Evolutionary conservation across 2,329 filamentous ascomycete genomes (phyloP).

Genomic region (Aureobasidium mangrovei): DNA sequence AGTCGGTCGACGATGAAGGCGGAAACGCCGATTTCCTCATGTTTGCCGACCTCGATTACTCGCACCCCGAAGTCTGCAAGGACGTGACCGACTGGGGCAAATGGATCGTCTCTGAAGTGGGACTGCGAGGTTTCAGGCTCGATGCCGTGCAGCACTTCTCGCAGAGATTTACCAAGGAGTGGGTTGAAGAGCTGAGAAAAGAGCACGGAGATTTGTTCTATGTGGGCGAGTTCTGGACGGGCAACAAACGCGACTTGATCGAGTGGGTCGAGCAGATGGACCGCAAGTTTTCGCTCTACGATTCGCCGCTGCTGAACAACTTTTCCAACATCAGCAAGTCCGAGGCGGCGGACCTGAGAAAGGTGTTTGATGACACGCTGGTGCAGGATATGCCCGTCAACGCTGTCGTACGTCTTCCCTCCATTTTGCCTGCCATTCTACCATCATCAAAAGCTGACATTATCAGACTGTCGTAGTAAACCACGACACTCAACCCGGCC

Average conservation of each 20-base stretch:
- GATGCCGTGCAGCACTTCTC: constrained; percentile 64
- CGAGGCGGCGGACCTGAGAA: constrained; percentile 43
- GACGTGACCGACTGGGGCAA: constrained; percentile 58
- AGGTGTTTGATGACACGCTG: constrained; percentile 53
- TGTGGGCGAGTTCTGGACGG: constrained; percentile 60
- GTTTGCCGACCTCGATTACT: constrained; percentile 60
- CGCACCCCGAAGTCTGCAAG: constrained; percentile 49
- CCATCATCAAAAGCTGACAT: neutral
- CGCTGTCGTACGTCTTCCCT: constrained; percentile 35
- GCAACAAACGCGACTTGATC: constrained; percentile 46
- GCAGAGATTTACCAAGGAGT: constrained; percentile 52
- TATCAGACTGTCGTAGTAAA: constrained; percentile 55
- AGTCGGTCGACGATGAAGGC: constrained; percentile 50
- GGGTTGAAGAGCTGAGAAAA: constrained; percentile 45
- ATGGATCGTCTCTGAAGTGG: constrained; percentile 53
- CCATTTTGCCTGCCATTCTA: neutral
- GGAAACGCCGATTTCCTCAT: constrained; percentile 60
- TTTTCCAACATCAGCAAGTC: constrained; percentile 44
- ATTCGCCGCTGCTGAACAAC: constrained; percentile 60
- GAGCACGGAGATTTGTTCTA: constrained; percentile 47
- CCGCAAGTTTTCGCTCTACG: constrained; percentile 43
- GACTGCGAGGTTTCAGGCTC: constrained; percentile 54
- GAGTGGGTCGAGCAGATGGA: constrained; percentile 44
- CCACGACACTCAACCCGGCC: constrained; percentile 59
- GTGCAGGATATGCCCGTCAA: constrained; percentile 46